phyloP scores from a whole-genome alignment of 495 filamentous ascomycete genomes.

The Penicillium samsonianum region DNA sequence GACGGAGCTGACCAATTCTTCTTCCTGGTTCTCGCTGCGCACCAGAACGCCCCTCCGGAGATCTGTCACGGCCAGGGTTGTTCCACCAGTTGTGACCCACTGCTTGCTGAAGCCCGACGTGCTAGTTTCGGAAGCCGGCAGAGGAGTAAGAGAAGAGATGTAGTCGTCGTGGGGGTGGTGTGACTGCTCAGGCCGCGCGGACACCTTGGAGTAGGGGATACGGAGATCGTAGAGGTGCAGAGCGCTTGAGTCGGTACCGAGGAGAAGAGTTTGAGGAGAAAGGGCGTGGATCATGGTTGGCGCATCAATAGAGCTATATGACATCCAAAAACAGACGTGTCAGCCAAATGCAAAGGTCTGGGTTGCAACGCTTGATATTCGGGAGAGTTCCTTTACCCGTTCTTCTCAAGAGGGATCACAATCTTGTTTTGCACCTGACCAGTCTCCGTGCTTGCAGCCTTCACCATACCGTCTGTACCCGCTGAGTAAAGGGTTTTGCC shows the following conservation, averaged over 20 bases:
- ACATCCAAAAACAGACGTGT: constrained; percentile 1
- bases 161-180: constrained; percentile 90
- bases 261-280: constrained; percentile 82
- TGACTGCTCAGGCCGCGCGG: constrained; percentile 69
- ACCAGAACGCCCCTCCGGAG: constrained; percentile 78
- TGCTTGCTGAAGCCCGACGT: constrained; percentile 87
- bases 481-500: constrained; percentile 79
- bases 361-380: constrained; percentile 15
- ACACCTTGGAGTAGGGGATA: constrained; percentile 54
- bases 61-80: constrained; percentile 86
- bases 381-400: constrained; percentile 35
- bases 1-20: constrained; percentile 79
- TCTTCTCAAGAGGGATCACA: constrained; percentile 44
- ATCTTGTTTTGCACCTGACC: constrained; percentile 79
- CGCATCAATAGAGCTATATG: constrained; percentile 54
- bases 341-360: constrained; percentile 10
- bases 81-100: constrained; percentile 89
- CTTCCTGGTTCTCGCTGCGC: constrained; percentile 88
- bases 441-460: constrained; percentile 77
- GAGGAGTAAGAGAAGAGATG: constrained; percentile 81
- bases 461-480: constrained; percentile 87
- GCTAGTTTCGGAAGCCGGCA: constrained; percentile 73
- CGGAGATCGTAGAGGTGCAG: constrained; percentile 92
- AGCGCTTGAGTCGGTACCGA: constrained; percentile 86
- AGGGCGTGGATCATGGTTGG: constrained; percentile 78